phyloP scores from a whole-genome alignment of 2,329 filamentous ascomycete species.

The Aspergillus pseudoterreus region DNA sequence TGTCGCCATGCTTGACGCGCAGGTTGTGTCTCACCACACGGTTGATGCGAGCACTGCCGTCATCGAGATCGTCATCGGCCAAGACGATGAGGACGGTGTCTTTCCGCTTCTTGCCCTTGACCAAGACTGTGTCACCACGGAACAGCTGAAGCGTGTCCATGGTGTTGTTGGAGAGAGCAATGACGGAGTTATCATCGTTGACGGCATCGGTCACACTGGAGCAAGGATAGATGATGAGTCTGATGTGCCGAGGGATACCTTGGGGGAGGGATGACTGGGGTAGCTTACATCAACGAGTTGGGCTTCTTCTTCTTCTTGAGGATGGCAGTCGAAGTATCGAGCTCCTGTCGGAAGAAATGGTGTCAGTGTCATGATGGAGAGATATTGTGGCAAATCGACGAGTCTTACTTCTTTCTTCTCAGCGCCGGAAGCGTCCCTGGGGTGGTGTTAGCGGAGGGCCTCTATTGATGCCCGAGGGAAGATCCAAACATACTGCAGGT shows the following conservation, averaged over 20 bases:
- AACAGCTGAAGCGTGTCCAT: conserved; percentile 99
- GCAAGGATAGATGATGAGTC: conserved; percentile 10
- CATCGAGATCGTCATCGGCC: conserved; percentile 95
- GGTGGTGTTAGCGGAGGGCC: conserved; percentile 37
- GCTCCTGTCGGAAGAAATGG: conserved; percentile 55
- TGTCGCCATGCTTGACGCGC: conserved; percentile 95
- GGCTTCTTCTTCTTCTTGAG: conserved; percentile 99
- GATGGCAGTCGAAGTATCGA: conserved; percentile 92
- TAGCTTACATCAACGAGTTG: conserved; percentile 87
- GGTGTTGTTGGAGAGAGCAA: conserved; percentile 94
- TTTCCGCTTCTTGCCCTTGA: conserved; percentile 99
- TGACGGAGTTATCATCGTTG: conserved; percentile 99
- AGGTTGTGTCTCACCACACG: conserved; percentile 98
- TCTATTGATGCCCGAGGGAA: conserved; percentile 10
- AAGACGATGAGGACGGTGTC: conserved; percentile 97
- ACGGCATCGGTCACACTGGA: conserved; percentile 91
- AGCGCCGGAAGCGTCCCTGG: conserved; percentile 81
- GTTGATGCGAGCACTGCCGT: conserved; percentile 96
- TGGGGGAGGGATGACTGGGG: not conserved
- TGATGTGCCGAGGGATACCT: conserved; percentile 9
- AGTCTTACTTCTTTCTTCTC: conserved; percentile 72
- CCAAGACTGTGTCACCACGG: conserved; percentile 95
- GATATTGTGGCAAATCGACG: conserved; percentile 32
- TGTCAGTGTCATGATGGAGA: conserved; percentile 27
- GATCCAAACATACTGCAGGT: conserved; percentile 64